These are phyloP conservation scores for Scleroderma bovista DNA, from an alignment of 768 basidiomycete species.

Conservation along the genomic window DNA sequence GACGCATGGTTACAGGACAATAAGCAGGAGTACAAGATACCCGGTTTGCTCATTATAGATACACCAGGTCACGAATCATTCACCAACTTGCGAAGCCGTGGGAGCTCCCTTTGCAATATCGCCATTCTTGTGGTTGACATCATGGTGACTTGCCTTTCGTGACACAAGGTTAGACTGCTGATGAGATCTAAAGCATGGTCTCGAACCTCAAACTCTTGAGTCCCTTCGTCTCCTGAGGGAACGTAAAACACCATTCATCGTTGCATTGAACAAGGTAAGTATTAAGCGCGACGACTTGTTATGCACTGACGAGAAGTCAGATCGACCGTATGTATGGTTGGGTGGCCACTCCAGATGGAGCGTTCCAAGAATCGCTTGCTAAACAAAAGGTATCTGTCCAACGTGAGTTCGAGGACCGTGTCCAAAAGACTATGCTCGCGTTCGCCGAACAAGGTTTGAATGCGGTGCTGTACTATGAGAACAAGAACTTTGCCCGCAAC, in stretches of 20 bases:
- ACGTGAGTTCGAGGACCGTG: conserved; percentile 89
- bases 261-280: conserved; percentile 89
- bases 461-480: conserved; percentile 93
- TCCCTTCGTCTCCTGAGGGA: conserved; percentile 88
- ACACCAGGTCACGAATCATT: conserved; percentile 99
- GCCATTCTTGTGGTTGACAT: conserved; percentile 99
- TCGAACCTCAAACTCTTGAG: conserved; percentile 97
- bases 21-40: conserved; percentile 89
- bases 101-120: conserved; percentile 96
- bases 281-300: not conserved
- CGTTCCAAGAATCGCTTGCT: conserved; percentile 85
- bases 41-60: conserved; percentile 93
- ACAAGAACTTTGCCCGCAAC: conserved; percentile 90
- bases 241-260: conserved; percentile 96
- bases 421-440: conserved; percentile 78
- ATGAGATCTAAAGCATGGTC: conserved; percentile 65
- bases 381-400: conserved; percentile 75
- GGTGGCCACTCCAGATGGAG: conserved; percentile 85
- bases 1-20: conserved; percentile 48
- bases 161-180: not conserved
- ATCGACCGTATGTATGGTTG: conserved; percentile 98
- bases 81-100: conserved; percentile 91
- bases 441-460: conserved; percentile 99
- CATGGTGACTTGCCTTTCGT: conserved; percentile 51
- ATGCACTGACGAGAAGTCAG: conserved; percentile 34